A percentile compares a stretch with the other conserved stretches of the same genome.
These are phyloP conservation scores for Dioszegia crocea DNA, from an alignment of 768 basidiomycete species.

Conservation along the genomic window DNA sequence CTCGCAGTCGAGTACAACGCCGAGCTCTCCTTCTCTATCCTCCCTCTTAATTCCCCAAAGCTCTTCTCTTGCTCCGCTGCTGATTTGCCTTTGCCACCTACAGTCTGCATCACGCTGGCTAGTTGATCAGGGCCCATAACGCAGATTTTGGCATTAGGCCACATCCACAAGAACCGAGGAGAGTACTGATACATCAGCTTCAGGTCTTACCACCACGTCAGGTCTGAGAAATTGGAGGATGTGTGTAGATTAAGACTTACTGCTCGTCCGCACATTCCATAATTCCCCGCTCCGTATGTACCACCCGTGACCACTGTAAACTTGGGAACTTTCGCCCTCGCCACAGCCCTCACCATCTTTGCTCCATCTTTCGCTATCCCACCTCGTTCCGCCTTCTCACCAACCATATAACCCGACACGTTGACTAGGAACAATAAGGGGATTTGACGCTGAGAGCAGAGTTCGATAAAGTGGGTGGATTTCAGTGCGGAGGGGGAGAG, in stretches of 20 bases:
- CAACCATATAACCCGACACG: slow-evolving; percentile 96
- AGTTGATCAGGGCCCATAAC: slow-evolving; percentile 95
- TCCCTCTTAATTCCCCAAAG: slow-evolving; percentile 57
- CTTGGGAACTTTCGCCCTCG: slow-evolving; percentile 86
- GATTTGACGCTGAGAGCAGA: slow-evolving; percentile 85
- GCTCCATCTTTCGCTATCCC: slow-evolving; percentile 95
- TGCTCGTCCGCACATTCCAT: slow-evolving; percentile 90
- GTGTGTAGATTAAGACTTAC: slow-evolving; percentile 56
- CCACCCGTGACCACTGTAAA: slow-evolving; percentile 89
- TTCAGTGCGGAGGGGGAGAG: slow-evolving; percentile 91
- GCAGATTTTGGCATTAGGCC: slow-evolving; percentile 93
- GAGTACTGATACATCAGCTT: slow-evolving; percentile 63
- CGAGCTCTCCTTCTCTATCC: slow-evolving; percentile 84
- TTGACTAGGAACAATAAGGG: slow-evolving; percentile 91
- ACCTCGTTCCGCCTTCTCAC: slow-evolving; percentile 86
- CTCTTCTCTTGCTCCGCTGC: slow-evolving; percentile 13
- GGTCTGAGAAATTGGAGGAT: background rate
- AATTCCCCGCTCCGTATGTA: slow-evolving; percentile 92
- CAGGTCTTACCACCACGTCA: too few relatives aligned
- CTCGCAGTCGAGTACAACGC: slow-evolving; percentile 83
- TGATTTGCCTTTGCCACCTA: slow-evolving; percentile 64
- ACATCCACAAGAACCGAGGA: slow-evolving; percentile 95
- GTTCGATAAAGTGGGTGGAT: slow-evolving; percentile 89
- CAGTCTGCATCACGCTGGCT: slow-evolving; percentile 84
- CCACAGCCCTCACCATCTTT: slow-evolving; percentile 76